A percentile compares a stretch with the other conserved stretches of the same genome.
phyloP scores from a whole-genome alignment of 164 flowering plant species.

The Warburgia ugandensis region DNA sequence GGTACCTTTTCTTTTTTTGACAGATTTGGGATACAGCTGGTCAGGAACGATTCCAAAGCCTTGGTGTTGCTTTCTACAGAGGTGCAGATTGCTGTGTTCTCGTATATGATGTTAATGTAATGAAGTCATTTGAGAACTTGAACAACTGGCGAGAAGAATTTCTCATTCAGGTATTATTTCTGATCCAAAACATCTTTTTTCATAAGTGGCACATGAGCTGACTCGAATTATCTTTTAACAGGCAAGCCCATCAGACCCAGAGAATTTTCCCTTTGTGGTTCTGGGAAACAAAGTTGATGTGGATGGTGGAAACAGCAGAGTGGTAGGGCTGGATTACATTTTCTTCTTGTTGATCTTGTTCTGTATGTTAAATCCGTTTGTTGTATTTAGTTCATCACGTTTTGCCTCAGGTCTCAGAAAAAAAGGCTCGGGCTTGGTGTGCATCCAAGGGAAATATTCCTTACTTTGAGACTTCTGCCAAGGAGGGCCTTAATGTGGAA shows the following conservation, averaged over 20 bases:
- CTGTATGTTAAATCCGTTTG: background rate
- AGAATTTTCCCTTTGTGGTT: conserved; percentile 92
- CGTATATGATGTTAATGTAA: conserved; percentile 86
- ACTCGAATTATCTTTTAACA: conserved; percentile 24
- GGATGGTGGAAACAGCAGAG: conserved; percentile 91
- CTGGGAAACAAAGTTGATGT: conserved; percentile 86
- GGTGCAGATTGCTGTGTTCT: conserved; percentile 99
- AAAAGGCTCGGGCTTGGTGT: conserved; percentile 94
- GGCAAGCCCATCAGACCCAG: conserved; percentile 97
- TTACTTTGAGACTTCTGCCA: conserved; percentile 93
- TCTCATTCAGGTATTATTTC: conserved; percentile 60
- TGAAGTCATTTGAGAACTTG: conserved; percentile 84
- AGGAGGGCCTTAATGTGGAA: conserved; percentile 81
- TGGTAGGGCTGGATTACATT: conserved; percentile 35
- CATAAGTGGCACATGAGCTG: background rate
- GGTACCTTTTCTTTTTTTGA: conserved; percentile 10
- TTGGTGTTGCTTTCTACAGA: conserved; percentile 92
- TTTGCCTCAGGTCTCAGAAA: conserved; percentile 71
- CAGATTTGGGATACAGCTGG: conserved; percentile 99
- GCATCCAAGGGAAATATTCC: conserved; percentile 93
- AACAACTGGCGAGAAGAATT: conserved; percentile 95
- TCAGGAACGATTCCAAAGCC: conserved; percentile 91
- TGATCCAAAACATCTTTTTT: background rate
- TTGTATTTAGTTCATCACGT: background rate
- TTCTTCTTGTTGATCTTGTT: background rate